Percentiles rank a stretch among this genome's conserved stretches.
phyloP scores from a whole-genome alignment of 495 filamentous ascomycete genomes.

The Penicillium maclennaniae region DNA sequence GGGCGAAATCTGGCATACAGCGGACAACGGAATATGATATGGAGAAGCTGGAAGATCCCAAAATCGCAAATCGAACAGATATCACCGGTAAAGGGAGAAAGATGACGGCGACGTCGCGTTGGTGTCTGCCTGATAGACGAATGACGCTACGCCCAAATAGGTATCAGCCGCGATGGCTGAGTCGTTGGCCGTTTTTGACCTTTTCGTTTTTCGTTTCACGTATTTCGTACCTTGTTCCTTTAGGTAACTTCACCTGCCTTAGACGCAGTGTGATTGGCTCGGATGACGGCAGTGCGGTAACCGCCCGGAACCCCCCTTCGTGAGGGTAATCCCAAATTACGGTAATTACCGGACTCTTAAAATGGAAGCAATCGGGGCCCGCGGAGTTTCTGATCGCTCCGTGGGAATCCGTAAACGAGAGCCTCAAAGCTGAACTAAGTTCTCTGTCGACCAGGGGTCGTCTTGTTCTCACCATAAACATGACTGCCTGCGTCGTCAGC shows the following conservation, averaged over 20 bases:
- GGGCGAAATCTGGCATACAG: neutral
- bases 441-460: neutral
- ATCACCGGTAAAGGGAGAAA: neutral
- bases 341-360: slow-evolving; percentile 6
- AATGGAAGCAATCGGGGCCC: slow-evolving; percentile 14
- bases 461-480: neutral
- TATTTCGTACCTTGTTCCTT: neutral
- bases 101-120: slow-evolving; percentile 22
- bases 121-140: slow-evolving; percentile 47
- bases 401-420: neutral
- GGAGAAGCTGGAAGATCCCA: neutral
- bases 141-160: slow-evolving; percentile 19
- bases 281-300: neutral
- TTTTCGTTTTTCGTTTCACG: neutral
- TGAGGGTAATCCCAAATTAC: neutral
- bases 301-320: neutral
- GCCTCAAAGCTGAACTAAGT: neutral
- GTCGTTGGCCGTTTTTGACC: neutral
- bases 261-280: slow-evolving; percentile 16
- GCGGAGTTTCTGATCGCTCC: slow-evolving; percentile 1
- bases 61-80: neutral
- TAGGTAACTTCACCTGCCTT: no score
- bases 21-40: neutral
- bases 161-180: slow-evolving; percentile 23
- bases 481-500: neutral